Base-by-base conservation (phyloP, 1,284 basidiomycete genomes). In the Pascua sp. region DNA sequence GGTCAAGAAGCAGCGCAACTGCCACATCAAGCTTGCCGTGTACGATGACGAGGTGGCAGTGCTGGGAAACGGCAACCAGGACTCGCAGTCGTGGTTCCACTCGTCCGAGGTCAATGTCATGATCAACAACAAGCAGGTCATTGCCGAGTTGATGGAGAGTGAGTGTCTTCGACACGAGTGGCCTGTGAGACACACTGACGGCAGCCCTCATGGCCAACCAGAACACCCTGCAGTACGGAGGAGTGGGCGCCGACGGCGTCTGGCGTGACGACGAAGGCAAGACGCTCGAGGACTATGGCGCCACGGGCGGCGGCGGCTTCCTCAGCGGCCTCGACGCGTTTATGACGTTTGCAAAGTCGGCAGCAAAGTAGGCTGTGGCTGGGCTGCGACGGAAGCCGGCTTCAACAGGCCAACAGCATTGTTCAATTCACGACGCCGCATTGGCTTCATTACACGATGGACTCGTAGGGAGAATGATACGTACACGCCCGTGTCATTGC, bases 61-160 rank as follows among this genome's bases (percentile, higher is more conserved):
- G 57, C 78, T 84, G 32, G 88, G 88, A 15, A 77, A 77, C 64
- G 75, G 72, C 8, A 77, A 77, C 56, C 72, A 75, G 60, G 54
- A 85, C 63, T 83, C 83, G n/a, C 86, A 89, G 69, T 84, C 82
- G 15, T 89, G 87, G 86, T 89, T 84, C 80, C 89, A 90, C 73
- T 85, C 83, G 43, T 85, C 88, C 64, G 88, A 90, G 70, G 82
- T 86, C 67, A 89, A 90, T 69, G 79, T 89, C 56, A 84, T 90
- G 82, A 80, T 90, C 49, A 88, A 90, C 71, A 83, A 80, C 24
- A 72, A 73, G 38, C 77, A 81, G 57, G 80, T 88, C 52, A 84
- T 86, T 44, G 65, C 71, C 42, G 86, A 86, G 62, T 87, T 87
- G 84, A 81, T 84, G 72, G 80, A 82, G 47, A 72, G 67, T 68